A percentile compares a stretch with the other conserved stretches of the same genome.
These are phyloP conservation scores for Annulohypoxylon moriforme DNA, from an alignment of 495 filamentous ascomycete species.

Conservation along the genomic window DNA sequence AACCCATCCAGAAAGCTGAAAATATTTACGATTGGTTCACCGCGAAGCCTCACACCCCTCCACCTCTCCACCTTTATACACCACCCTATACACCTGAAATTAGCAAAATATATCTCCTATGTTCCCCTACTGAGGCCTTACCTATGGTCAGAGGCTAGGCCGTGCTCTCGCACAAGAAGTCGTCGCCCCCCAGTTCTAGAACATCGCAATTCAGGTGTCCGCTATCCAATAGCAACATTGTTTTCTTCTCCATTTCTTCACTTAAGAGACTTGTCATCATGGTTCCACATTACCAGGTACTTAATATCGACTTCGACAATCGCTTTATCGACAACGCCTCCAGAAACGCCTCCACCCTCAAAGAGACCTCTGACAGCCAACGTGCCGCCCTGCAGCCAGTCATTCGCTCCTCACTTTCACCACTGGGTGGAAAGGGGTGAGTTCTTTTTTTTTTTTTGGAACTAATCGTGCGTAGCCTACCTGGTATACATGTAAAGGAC, in stretches of 20 bases:
- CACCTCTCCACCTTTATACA: background rate
- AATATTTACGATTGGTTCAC: background rate
- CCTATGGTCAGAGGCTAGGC: background rate
- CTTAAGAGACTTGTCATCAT: background rate
- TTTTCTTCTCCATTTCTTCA: background rate
- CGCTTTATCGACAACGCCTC: background rate
- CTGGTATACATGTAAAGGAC: slow-evolving; percentile 10
- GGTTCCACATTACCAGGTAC: slow-evolving; percentile 4
- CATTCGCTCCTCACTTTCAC: background rate
- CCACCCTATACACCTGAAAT: background rate
- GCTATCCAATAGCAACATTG: background rate
- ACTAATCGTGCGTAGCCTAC: background rate
- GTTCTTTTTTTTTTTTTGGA: slow-evolving; percentile 13
- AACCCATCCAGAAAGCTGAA: no score
- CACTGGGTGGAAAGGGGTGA: background rate
- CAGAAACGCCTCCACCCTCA: background rate
- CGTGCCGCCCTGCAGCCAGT: background rate
- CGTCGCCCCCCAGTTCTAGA: background rate
- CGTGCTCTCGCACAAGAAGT: background rate
- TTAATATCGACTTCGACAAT: background rate
- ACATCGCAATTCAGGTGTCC: no score
- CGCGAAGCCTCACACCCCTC: background rate
- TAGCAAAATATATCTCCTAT: background rate
- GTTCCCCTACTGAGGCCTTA: background rate
- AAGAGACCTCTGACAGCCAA: background rate